Evolutionary conservation across 768 basidiomycete genomes (phyloP).

Genomic region (Tubosaeta sp.): DNA sequence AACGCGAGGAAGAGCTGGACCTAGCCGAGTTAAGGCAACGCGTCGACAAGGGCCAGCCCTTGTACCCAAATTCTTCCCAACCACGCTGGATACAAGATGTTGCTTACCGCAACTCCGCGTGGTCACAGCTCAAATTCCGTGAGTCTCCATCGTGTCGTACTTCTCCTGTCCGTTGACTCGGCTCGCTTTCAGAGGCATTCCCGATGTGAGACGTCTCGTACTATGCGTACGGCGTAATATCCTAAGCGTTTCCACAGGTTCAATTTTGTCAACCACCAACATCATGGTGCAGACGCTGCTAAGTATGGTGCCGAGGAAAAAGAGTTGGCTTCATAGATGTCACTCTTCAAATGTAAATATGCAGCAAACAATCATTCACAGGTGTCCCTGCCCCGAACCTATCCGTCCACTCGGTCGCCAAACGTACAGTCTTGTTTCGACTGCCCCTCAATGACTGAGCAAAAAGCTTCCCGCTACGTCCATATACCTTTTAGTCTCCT

Average conservation of each 20-base stretch:
- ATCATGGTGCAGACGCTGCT: constrained; percentile 79
- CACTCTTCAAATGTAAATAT: constrained; percentile 6
- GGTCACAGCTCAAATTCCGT: constrained; percentile 93
- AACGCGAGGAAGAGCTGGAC: constrained; percentile 75
- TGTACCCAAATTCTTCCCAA: constrained; percentile 83
- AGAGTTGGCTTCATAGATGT: constrained; percentile 21
- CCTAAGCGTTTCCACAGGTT: constrained; percentile 54
- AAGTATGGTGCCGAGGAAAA: constrained; percentile 58
- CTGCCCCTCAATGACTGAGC: constrained; percentile 7
- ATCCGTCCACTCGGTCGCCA: neutral
- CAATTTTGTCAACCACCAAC: constrained; percentile 89
- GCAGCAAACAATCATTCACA: neutral
- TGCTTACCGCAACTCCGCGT: constrained; percentile 84
- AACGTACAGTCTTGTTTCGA: neutral
- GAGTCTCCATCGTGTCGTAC: constrained; percentile 30
- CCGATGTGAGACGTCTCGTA: constrained; percentile 56
- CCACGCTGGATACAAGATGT: constrained; percentile 82
- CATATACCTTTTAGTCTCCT: constrained; percentile 36
- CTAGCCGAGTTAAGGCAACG: constrained; percentile 72
- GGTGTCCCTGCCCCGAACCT: neutral
- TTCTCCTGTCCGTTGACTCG: constrained; percentile 6
- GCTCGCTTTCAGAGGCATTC: constrained; percentile 49
- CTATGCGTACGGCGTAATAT: neutral
- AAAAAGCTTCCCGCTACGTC: constrained; percentile 31
- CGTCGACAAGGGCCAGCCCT: constrained; percentile 71